Base-by-base conservation (phyloP, 148 eudicot genomes). In the Pouteria glomerata region DNA sequence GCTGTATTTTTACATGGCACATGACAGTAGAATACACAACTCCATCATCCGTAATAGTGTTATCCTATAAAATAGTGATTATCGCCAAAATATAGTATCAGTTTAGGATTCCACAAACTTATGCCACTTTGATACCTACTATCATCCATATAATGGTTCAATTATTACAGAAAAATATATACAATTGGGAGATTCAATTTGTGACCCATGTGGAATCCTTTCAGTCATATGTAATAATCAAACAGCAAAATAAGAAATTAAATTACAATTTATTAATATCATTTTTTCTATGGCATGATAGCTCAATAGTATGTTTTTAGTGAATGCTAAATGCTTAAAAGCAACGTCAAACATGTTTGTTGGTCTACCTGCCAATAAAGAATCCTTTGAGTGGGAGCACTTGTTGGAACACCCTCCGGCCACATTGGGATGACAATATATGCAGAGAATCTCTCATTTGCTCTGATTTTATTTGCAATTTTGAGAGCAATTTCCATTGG, bases 371-470 rank as follows among this genome's bases (percentile, higher is more conserved):
- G 97, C 98, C 98, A 94, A 80, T 81, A 89, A 8, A 94, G 96
- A 75, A 94, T 94, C 73, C 97, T 84, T 75, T 94, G 98, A 66
- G 77, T 86, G 16, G 93, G 57, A 67, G 74, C 68, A 66, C 88
- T 75, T 63, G 89, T 80, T 62, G 98, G 98, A 77, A 81, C 88
- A 69, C 98, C 98, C 76, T 94, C 98, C 3, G 98, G 98, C 98
- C 98, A 94, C 97, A 94, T 94, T 68, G 98, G 98, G 66, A 94
- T 67, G 39, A 94, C 78, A 52, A 94, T 82, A 68, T 94, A 91
- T 27, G 67, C 98, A 60, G 90, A 76, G 76, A 94, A 94, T 70
- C 93, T 85, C 82, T 94, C 97, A 59, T 80, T 72, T 14, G 87
- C 86, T 80, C 88, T 75, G 73, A 91, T 94, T 83, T 94, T 94